Evolutionary conservation across 2,329 filamentous ascomycete genomes (phyloP).

Genomic region (Lomentospora prolificans): DNA sequence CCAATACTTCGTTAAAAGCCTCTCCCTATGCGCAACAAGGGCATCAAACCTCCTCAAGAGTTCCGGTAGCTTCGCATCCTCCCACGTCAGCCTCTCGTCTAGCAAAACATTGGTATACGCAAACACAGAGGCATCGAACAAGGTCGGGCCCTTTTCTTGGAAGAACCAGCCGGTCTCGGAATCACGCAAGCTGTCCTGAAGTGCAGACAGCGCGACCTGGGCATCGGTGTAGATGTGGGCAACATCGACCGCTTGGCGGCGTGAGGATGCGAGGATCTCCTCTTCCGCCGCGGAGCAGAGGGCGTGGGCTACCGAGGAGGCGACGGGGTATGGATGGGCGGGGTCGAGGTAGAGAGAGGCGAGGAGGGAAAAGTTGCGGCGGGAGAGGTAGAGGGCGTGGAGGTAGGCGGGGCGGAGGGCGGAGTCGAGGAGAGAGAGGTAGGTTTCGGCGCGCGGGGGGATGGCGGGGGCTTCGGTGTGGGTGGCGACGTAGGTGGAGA

Average conservation of each 20-base stretch:
- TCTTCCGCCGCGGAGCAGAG: slow-evolving; percentile 63
- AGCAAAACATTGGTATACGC: slow-evolving; percentile 79
- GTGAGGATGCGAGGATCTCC: slow-evolving; percentile 58
- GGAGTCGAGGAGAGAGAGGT: slow-evolving; percentile 66
- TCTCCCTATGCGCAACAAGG: slow-evolving; percentile 41
- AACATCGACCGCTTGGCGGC: slow-evolving; percentile 24
- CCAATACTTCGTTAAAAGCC: slow-evolving; percentile 20
- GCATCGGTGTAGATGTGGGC: slow-evolving; percentile 32
- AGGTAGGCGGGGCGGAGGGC: slow-evolving; percentile 79
- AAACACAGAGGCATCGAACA: slow-evolving; percentile 86
- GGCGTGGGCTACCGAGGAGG: slow-evolving; percentile 50
- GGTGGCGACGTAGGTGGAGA: slow-evolving; percentile 59
- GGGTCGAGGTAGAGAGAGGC: slow-evolving; percentile 60
- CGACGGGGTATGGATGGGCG: slow-evolving; percentile 51
- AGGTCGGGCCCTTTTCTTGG: slow-evolving; percentile 41
- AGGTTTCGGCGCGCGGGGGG: slow-evolving; percentile 58
- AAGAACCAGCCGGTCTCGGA: slow-evolving; percentile 38
- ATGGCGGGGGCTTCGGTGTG: slow-evolving; percentile 22
- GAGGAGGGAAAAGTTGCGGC: slow-evolving; percentile 59
- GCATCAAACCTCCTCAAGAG: slow-evolving; percentile 47
- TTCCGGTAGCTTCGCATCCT: slow-evolving; percentile 47
- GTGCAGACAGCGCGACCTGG: slow-evolving; percentile 33
- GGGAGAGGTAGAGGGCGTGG: slow-evolving; percentile 69
- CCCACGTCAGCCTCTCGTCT: slow-evolving; percentile 54
- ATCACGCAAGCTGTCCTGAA: slow-evolving; percentile 29